These are phyloP conservation scores for Paulownia fortunei DNA, from an alignment of 257 asterid genomes.

Conservation along the genomic window DNA sequence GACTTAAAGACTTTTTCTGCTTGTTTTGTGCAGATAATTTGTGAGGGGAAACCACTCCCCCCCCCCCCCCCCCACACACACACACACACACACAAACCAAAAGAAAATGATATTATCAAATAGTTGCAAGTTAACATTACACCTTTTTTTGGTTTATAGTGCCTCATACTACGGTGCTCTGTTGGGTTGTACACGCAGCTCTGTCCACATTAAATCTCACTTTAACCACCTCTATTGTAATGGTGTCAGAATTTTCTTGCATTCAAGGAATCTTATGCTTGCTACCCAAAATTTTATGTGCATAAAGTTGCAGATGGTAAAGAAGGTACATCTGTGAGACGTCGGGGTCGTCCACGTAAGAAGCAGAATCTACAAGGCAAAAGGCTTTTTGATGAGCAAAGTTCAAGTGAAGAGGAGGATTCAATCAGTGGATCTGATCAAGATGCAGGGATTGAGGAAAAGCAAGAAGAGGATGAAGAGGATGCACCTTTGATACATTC, in stretches of 20 bases:
- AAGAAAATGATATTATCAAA: neutral
- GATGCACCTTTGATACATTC: conserved; percentile 69
- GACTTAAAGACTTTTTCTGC: too few relatives aligned
- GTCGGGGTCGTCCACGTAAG: conserved; percentile 90
- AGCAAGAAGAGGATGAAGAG: conserved; percentile 69
- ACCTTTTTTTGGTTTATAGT: neutral
- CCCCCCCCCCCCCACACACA: neutral
- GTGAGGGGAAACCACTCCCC: neutral
- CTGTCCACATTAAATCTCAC: conserved; percentile 10
- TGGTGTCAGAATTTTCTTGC: neutral
- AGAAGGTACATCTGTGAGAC: conserved; percentile 64
- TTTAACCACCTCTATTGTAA: neutral
- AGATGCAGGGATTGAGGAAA: conserved; percentile 59
- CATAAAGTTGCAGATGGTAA: conserved; percentile 58
- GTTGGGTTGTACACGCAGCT: neutral
- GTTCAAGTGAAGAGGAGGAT: conserved; percentile 89
- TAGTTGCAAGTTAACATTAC: neutral
- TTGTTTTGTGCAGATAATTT: neutral
- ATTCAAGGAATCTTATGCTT: conserved; percentile 14
- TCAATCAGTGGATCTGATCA: conserved; percentile 86
- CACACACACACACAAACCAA: too few relatives aligned
- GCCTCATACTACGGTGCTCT: neutral
- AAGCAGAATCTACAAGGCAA: conserved; percentile 73
- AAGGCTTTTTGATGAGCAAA: conserved; percentile 75
- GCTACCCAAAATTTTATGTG: conserved; percentile 23